A percentile compares a stretch with the other conserved stretches of the same genome.
Evolutionary conservation across 306 rosid genomes (phyloP).

Genomic region (Trichosanthes truncata): DNA sequence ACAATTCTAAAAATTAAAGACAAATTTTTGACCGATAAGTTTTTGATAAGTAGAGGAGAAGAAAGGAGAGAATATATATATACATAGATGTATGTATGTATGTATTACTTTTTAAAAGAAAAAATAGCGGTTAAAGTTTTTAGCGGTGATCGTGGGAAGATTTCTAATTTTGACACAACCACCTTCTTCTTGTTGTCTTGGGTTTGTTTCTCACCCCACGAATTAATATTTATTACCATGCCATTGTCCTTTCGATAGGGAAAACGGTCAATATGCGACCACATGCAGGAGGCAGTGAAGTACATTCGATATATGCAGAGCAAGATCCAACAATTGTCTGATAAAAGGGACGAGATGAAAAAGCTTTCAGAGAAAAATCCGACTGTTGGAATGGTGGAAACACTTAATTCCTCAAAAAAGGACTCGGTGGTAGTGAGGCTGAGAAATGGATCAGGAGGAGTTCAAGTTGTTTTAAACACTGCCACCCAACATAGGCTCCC

Average conservation of each 20-base stretch:
- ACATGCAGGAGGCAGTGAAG: slow-evolving; percentile 24
- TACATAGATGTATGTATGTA: no score
- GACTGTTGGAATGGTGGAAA: neutral
- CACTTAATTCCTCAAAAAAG: neutral
- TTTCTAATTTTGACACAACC: no score
- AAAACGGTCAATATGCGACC: slow-evolving; percentile 41
- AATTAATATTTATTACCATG: no score
- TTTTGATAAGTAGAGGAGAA: no score
- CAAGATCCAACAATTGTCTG: slow-evolving; percentile 13
- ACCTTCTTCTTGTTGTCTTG: no score
- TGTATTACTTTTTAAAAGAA: no score
- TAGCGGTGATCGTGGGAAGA: no score
- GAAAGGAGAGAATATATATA: no score
- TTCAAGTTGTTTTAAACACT: slow-evolving; percentile 28
- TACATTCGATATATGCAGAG: slow-evolving; percentile 26
- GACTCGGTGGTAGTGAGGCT: neutral
- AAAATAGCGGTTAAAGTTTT: no score
- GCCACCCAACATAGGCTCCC: slow-evolving; percentile 22
- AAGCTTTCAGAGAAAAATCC: neutral
- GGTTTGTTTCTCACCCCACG: no score
- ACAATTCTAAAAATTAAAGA: no score
- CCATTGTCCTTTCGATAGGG: slow-evolving; percentile 16
- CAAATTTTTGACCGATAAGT: no score
- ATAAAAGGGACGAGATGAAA: slow-evolving; percentile 26
- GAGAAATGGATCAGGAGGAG: slow-evolving; percentile 3